Evolutionary conservation across 495 filamentous ascomycete genomes (phyloP).

Genomic region (Penicillium ucsense): DNA sequence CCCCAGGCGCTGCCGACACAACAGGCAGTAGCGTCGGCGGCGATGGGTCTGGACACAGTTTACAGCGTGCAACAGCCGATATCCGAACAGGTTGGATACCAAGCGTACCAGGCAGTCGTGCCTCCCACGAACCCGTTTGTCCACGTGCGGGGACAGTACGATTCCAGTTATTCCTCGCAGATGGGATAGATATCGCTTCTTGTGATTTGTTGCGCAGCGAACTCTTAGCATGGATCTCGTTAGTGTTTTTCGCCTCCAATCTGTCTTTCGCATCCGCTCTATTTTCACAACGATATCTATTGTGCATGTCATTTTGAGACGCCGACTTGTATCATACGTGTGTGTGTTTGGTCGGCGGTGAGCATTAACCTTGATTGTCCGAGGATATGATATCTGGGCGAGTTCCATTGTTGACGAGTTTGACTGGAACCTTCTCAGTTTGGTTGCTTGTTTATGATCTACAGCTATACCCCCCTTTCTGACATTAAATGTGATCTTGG

Average conservation of each 20-base stretch:
- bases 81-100: not conserved
- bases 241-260: not conserved
- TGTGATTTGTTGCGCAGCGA: no score
- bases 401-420: no score
- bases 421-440: no score
- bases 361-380: no score
- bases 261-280: not conserved
- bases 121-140: slow-evolving; percentile 8
- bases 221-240: not conserved
- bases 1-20: slow-evolving; percentile 1
- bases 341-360: no score
- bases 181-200: slow-evolving; percentile 3
- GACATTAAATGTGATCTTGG: no score
- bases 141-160: slow-evolving; percentile 2
- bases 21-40: not conserved
- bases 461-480: no score
- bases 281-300: no score
- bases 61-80: slow-evolving; percentile 8
- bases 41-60: not conserved
- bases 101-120: slow-evolving; percentile 11
- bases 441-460: no score
- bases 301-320: no score
- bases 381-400: no score
- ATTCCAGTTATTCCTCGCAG: slow-evolving; percentile 12
- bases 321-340: no score